Evolutionary conservation across 139 green algal genomes (phyloP).

Genomic region (Gonium pectorale): DNA sequence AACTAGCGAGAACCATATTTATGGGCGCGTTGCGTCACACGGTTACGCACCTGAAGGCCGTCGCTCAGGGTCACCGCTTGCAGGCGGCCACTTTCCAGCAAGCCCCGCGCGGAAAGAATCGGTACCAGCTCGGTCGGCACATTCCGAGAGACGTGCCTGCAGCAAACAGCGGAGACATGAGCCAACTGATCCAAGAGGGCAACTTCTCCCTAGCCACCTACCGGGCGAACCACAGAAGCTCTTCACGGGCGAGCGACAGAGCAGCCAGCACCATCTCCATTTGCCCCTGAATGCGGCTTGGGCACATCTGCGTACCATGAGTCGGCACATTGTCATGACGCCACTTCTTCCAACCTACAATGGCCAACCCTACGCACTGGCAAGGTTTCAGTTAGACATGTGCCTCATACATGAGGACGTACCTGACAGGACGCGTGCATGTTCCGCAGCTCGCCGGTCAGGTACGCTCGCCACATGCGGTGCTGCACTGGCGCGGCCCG

Average conservation of each 20-base stretch:
- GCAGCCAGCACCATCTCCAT: constrained; percentile 38
- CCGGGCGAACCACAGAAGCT: constrained; percentile 41
- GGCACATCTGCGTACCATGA: neutral
- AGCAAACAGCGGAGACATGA: too few species aligned
- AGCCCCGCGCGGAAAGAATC: neutral
- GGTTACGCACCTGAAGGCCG: too few species aligned
- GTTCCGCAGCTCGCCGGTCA: constrained; percentile 15
- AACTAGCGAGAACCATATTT: too few species aligned
- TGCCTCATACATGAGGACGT: neutral
- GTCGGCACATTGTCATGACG: too few species aligned
- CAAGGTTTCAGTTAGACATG: too few species aligned
- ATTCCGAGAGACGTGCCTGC: neutral
- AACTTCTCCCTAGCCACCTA: too few species aligned
- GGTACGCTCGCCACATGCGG: constrained; percentile 38
- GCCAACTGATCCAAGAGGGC: too few species aligned
- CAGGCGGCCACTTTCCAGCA: neutral
- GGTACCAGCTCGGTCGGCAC: neutral
- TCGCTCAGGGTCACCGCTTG: too few species aligned
- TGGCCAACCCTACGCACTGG: too few species aligned
- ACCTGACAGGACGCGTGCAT: constrained; percentile 8
- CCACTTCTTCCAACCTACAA: too few species aligned
- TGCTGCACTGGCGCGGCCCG: constrained; percentile 24
- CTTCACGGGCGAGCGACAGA: constrained; percentile 23
- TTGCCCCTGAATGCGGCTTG: neutral
- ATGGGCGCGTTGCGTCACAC: too few species aligned